Evolutionary conservation across 371 early-diverging fungal genomes (phyloP), one percentile per base, ranked within the genome.

Genomic region (Blastocladiella emersonii): DNA sequence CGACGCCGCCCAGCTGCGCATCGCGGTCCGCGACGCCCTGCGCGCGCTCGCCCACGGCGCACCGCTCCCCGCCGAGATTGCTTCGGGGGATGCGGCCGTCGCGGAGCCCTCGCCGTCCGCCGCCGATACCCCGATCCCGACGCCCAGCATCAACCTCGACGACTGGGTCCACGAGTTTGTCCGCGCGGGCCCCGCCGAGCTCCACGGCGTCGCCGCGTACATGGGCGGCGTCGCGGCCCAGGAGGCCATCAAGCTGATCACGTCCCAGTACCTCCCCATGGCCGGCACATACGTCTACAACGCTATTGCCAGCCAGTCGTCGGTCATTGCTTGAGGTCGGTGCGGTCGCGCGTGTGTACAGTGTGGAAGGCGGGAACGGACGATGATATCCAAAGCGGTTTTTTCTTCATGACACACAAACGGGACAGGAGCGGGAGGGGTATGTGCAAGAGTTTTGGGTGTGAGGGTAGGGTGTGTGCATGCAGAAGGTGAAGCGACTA

Each of bases 221-320:
- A 71, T 88, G 63, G 98, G 96, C 57, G 98, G 96, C n/a, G 73
- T 95, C 27, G 89, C 83, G n/a, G 79, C 93, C 15, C 95, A 95
- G 68, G 98, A 97, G 72, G 76, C 83, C 39, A 93, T 95, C 77
- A 97, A 97, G 73, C 67, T 97, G 60, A 80, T 94, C 56, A 97
- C 98, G 0, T 77, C 78, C 49, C 91, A 92, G 71, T 97, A 95
- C 70, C 82, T 91, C 49, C 95, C 95, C 3, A 71, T 91, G 67
- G 80, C 88, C 74, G 90, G 92, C 69, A 85, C 89, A 0, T 80
- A 85, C 61, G 72, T 96, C 23, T 88, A 88, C 68, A 86, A 94
- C 66, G 92, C 92, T 12, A 78, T 89, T 49, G 15, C 45, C n/a
- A 23, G n/a, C 48, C 17, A 21, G 48, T 48, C 48, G 25, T 8